Evolutionary conservation across 441 rosid species (phyloP).

Genomic region (Monsonia emarginata): DNA sequence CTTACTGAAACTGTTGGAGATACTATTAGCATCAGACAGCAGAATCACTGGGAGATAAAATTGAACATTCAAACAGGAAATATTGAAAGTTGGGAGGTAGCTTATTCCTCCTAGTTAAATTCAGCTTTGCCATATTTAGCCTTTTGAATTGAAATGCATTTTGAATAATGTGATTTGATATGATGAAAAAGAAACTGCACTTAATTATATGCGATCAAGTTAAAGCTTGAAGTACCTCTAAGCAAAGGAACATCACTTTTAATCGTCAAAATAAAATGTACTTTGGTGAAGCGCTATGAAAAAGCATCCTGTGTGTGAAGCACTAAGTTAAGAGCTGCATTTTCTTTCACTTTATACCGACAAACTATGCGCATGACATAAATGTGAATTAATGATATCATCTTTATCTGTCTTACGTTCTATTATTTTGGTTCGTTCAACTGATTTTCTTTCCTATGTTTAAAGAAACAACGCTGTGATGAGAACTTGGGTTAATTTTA

Average conservation of each 20-base stretch:
- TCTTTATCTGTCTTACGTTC: background rate
- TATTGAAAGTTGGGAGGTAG: constrained; percentile 80
- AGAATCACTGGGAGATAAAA: constrained; percentile 60
- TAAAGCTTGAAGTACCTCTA: background rate
- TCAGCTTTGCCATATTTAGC: constrained; percentile 4
- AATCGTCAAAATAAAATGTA: constrained; percentile 1
- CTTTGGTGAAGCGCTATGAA: background rate
- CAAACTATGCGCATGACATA: background rate
- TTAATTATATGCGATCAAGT: background rate
- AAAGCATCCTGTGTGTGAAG: background rate
- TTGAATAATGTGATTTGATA: background rate
- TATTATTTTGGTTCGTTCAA: background rate
- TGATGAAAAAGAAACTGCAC: background rate
- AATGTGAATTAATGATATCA: background rate
- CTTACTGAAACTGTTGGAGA: constrained; percentile 44
- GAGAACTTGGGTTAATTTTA: background rate
- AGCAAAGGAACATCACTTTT: constrained; percentile 2
- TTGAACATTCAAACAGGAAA: constrained; percentile 49
- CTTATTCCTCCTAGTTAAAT: constrained; percentile 12
- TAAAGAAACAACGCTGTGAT: background rate
- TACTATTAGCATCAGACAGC: constrained; percentile 40
- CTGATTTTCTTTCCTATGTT: background rate
- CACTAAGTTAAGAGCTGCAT: background rate
- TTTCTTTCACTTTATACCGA: background rate
- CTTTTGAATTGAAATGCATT: background rate